phyloP scores from a whole-genome alignment of 768 basidiomycete species.

The Asterophora parasitica region DNA sequence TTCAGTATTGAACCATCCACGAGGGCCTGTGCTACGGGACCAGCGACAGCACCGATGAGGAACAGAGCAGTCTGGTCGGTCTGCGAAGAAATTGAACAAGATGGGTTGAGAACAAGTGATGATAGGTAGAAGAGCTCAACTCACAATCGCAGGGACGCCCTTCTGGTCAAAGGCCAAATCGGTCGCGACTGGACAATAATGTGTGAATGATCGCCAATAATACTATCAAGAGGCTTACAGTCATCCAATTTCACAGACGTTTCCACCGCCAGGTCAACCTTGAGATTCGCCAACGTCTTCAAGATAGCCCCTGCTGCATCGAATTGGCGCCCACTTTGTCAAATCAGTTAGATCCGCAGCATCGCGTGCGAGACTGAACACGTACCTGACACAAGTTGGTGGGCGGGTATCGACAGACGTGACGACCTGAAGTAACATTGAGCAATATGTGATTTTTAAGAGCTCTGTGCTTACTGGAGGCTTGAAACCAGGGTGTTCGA shows the following conservation, averaged over 20 bases:
- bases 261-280: constrained; percentile 53
- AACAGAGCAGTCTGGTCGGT: constrained; percentile 60
- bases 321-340: constrained; percentile 58
- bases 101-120: neutral
- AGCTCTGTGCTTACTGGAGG: constrained; percentile 39
- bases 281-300: constrained; percentile 52
- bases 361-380: neutral
- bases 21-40: constrained; percentile 59
- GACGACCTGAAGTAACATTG: constrained; percentile 36
- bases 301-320: constrained; percentile 58
- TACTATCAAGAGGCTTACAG: constrained; percentile 36
- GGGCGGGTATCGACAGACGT: constrained; percentile 47
- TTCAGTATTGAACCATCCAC: constrained; percentile 51
- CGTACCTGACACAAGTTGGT: constrained; percentile 57
- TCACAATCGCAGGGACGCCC: constrained; percentile 50
- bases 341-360: neutral
- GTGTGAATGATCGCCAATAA: neutral
- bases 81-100: constrained; percentile 22
- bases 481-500: constrained; percentile 45
- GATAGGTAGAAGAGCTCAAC: constrained; percentile 11
- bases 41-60: constrained; percentile 68
- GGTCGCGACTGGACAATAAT: constrained; percentile 39
- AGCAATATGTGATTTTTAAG: neutral
- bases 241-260: constrained; percentile 59
- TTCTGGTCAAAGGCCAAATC: constrained; percentile 54